A percentile compares a stretch with the other conserved stretches of the same genome.
These are phyloP conservation scores for Picea sitchensis DNA, from an alignment of 75 land plant genomes.

Conservation along the genomic window DNA sequence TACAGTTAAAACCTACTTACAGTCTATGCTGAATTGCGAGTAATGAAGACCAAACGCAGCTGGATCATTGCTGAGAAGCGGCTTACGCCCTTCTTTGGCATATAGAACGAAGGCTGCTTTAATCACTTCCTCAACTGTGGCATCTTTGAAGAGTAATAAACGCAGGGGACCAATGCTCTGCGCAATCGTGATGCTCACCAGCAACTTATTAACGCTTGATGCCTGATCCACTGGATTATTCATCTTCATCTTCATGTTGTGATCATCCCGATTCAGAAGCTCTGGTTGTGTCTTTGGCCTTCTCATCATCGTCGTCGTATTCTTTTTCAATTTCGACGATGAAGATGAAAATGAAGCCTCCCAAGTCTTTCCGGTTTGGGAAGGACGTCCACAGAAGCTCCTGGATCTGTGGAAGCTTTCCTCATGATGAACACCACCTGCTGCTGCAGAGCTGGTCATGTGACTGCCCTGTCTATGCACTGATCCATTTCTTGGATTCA, in stretches of 20 bases:
- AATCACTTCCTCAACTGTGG: conserved; percentile 3
- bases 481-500: too few species aligned
- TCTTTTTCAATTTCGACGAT: too few species aligned
- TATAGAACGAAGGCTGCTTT: neutral
- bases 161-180: conserved; percentile 6
- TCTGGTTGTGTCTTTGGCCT: conserved; percentile 3
- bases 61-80: neutral
- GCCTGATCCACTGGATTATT: neutral
- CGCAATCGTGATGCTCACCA: neutral
- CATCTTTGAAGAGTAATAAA: neutral
- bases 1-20: neutral
- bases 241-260: neutral
- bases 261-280: neutral
- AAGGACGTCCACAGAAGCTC: too few species aligned
- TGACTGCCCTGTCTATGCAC: neutral
- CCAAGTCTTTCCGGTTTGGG: too few species aligned
- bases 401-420: too few species aligned
- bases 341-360: too few species aligned
- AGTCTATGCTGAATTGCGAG: conserved; percentile 7
- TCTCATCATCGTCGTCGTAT: neutral
- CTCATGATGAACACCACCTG: neutral
- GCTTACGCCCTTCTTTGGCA: conserved; percentile 1
- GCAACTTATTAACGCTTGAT: neutral
- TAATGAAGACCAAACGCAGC: neutral
- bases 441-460: neutral